Evolutionary conservation across 768 basidiomycete species (phyloP), one percentile per base, ranked within the genome.

Genomic region (Pisolithus marmoratus): DNA sequence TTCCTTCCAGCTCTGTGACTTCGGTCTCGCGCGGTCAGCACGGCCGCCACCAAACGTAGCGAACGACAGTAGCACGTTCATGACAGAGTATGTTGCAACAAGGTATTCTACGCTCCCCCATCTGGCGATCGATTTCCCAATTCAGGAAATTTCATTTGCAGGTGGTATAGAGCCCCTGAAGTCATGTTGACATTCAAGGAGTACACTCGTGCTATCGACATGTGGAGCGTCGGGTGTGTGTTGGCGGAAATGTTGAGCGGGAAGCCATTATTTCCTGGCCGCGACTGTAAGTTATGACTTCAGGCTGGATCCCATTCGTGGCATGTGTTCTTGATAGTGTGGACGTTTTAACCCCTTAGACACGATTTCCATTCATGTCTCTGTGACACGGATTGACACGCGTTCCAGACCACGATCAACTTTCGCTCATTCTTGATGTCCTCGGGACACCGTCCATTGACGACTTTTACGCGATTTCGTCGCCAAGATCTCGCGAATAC

Each of bases 121-220:
- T 37, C 43, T 29, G 24, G 9, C 24, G 3, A 27, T 20, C 24
- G 37, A 38, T 40, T 8, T 31, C 34, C 14, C 34, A 15, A 23
- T 42, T 36, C 50, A 54, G 26, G 11, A 29, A 14, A 41, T 56
- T 48, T 24, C 44, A 51, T 38, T 37, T 23, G 11, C 46, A 85
- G 92, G 63, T 97, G 95, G 95, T 98, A 97, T 66, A 84, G 95
- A 27, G 95, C 95, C 0, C 95, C 95, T 0, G 95, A 97, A 67
- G 90, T 98, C 55, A 97, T 98, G 95, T 79, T 98, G 34, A 95
- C 92, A 0, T 97, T 96, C 75, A 93, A 94, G 63, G 86, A 94
- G 73, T 97, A 97, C 66, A 94, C 92, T 5, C 80, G 81, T 31
- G 87, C 87, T 0, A 88, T 91, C 67, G 89, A 91, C 57, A 79